Base-by-base conservation (phyloP, 2,329 filamentous ascomycete species). In the Didymella segeticola region DNA sequence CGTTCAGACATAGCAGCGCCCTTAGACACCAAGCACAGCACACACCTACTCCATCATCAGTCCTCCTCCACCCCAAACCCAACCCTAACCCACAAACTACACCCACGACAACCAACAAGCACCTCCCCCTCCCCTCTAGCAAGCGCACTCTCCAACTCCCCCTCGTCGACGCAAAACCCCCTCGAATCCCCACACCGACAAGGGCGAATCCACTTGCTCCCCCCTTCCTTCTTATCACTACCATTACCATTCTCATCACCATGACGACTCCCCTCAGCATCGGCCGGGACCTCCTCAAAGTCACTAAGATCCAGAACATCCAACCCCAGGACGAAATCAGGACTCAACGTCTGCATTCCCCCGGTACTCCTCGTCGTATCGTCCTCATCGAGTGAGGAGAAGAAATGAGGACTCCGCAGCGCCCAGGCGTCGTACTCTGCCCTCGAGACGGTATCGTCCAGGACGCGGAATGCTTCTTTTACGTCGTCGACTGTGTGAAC, bases 41-140 rank as follows among this genome's bases (percentile, higher is more conserved):
- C 17, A 19, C 6, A 34, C 15, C 3, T 34, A 5, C 19, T 19
- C 15, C 34, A 19, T 14, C 30, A 14, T 66, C 62, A 67, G 14
- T 61, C 61, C 39, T 76, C 79, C 51, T 79, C 79, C 39, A 83
- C 78, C 19, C 79, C 82, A 76, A 87, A 88, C 58, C 82, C 72
- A 37, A 88, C 79, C 68, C 82, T 82, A 56, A 87, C 76, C 81
- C 83, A 87, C 53, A 88, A 76, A 77, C 85, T 87, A 71, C 85
- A 88, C 29, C 85, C 85, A 51, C 77, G 76, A 75, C 85, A 88
- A 2, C 83, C 84, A 15, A 85, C 78, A 38, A 85, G 73, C 55
- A 87, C 75, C 72, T 87, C 85, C 20, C 79, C 82, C 58, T 79
- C 84, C 3, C 83, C 83, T 59, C 78, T 77, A 43, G 77, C 75